Conservation (phyloP, 2,329 filamentous ascomycete species). For the Penicillium aurantiogriseum region DNA sequence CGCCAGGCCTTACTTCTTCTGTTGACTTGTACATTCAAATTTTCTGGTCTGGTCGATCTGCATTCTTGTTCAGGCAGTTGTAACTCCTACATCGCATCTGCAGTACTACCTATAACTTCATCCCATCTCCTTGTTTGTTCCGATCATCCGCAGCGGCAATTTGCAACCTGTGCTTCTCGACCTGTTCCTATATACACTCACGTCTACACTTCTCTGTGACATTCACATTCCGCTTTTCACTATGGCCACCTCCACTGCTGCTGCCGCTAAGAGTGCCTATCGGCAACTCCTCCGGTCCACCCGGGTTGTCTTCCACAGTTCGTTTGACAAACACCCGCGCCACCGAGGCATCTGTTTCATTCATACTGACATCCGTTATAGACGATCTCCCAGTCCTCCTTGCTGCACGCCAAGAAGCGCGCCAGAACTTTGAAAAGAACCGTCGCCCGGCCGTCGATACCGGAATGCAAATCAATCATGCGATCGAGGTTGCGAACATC, state of each 20-base stretch:
- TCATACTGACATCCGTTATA: constrained; percentile 37
- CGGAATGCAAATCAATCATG: constrained; percentile 68
- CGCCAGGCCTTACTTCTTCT: background rate
- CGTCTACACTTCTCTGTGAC: background rate
- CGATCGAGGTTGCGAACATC: constrained; percentile 77
- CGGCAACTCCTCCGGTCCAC: constrained; percentile 77
- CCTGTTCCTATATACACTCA: background rate
- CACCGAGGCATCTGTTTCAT: background rate
- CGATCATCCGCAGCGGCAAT: background rate
- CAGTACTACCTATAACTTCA: background rate
- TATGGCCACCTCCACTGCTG: constrained; percentile 36
- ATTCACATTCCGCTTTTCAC: background rate
- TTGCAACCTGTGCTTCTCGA: background rate
- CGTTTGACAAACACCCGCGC: constrained; percentile 2
- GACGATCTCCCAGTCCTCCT: constrained; percentile 68
- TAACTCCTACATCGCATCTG: background rate
- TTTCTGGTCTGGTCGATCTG: background rate
- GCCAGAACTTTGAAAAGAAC: constrained; percentile 69
- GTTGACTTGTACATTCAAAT: background rate
- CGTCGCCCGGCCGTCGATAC: constrained; percentile 60
- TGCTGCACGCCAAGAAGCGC: constrained; percentile 71
- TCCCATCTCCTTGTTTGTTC: background rate
- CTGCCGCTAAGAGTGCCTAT: constrained; percentile 72
- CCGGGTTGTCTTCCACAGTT: constrained; percentile 79
- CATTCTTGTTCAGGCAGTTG: background rate